These are phyloP conservation scores for Trametes pubescens DNA, from an alignment of 1,284 basidiomycete genomes.

Conservation along the genomic window DNA sequence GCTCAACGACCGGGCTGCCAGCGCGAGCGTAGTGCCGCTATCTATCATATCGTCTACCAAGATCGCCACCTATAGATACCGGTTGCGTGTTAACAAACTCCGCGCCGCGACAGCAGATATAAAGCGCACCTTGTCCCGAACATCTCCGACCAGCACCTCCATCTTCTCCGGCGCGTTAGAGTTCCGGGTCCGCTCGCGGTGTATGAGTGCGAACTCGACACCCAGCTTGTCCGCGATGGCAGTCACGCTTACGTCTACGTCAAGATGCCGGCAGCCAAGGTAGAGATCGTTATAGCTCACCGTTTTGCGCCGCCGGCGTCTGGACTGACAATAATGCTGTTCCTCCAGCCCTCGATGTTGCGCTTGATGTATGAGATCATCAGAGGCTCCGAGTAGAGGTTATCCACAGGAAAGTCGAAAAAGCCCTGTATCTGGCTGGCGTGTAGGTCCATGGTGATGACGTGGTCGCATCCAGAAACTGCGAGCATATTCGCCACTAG, in stretches of 20 bases:
- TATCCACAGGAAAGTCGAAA: slow-evolving; percentile 99
- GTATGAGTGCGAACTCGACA: slow-evolving; percentile 97
- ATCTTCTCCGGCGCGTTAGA: slow-evolving; percentile 73
- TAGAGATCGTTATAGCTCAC: slow-evolving; percentile 55
- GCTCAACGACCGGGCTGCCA: slow-evolving; percentile 86
- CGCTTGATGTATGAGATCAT: slow-evolving; percentile 93
- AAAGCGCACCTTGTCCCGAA: slow-evolving; percentile 79
- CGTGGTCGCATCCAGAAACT: slow-evolving; percentile 97
- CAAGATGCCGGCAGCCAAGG: slow-evolving; percentile 27
- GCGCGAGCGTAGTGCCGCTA: slow-evolving; percentile 86
- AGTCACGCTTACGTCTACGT: slow-evolving; percentile 71
- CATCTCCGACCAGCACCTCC: slow-evolving; percentile 98
- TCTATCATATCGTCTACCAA: slow-evolving; percentile 99
- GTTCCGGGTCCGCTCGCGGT: slow-evolving; percentile 83
- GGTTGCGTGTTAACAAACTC: slow-evolving; percentile 4
- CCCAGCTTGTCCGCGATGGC: slow-evolving; percentile 95
- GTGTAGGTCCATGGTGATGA: slow-evolving; percentile 99
- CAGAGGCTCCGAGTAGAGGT: slow-evolving; percentile 89
- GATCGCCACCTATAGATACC: slow-evolving; percentile 75
- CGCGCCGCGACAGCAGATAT: slow-evolving; percentile 8
- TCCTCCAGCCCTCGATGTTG: slow-evolving; percentile 86
- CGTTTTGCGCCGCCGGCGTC: slow-evolving; percentile 99
- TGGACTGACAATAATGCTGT: slow-evolving; percentile 94
- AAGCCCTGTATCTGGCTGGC: slow-evolving; percentile 99
- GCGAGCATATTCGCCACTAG: slow-evolving; percentile 97